These are phyloP conservation scores for Neobulgaria alba DNA, from an alignment of 2,329 filamentous ascomycete genomes.

Conservation along the genomic window DNA sequence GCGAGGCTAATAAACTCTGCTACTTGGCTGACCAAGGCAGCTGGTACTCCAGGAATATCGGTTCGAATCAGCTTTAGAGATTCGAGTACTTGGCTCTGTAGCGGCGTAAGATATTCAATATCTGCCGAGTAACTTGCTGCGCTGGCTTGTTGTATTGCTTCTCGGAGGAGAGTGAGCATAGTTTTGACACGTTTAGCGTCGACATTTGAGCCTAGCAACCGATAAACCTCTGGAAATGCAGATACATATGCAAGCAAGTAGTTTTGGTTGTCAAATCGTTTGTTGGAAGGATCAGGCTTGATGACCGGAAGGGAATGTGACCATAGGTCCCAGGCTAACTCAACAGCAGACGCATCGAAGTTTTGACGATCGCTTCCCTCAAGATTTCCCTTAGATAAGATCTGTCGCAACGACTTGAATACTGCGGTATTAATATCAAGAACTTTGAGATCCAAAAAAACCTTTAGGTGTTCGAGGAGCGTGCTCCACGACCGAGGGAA, in stretches of 20 bases:
- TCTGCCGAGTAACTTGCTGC: slow-evolving; percentile 62
- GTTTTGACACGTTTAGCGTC: slow-evolving; percentile 51
- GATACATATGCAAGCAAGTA: slow-evolving; percentile 80
- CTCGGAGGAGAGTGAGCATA: slow-evolving; percentile 64
- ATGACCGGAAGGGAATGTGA: slow-evolving; percentile 52
- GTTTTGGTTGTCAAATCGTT: slow-evolving; percentile 60
- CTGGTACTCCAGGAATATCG: slow-evolving; percentile 54
- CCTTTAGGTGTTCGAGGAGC: slow-evolving; percentile 60
- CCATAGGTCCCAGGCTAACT: slow-evolving; percentile 63
- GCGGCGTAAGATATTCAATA: slow-evolving; percentile 60
- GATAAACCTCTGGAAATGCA: slow-evolving; percentile 68
- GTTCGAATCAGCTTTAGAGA: slow-evolving; percentile 60
- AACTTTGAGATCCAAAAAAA: slow-evolving; percentile 51
- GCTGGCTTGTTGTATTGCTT: slow-evolving; percentile 63
- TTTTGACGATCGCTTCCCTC: slow-evolving; percentile 30
- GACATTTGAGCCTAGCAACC: slow-evolving; percentile 58
- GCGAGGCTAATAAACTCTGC: slow-evolving; percentile 65
- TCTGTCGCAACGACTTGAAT: slow-evolving; percentile 57
- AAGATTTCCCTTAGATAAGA: slow-evolving; percentile 44
- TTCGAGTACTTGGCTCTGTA: slow-evolving; percentile 63
- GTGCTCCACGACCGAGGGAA: slow-evolving; percentile 71
- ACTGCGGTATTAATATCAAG: slow-evolving; percentile 65
- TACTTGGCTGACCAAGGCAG: slow-evolving; percentile 59
- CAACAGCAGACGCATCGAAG: slow-evolving; percentile 38
- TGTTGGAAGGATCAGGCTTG: slow-evolving; percentile 33